phyloP scores from a whole-genome alignment of 2,329 filamentous ascomycete genomes.

The Colletotrichum aenigma region DNA sequence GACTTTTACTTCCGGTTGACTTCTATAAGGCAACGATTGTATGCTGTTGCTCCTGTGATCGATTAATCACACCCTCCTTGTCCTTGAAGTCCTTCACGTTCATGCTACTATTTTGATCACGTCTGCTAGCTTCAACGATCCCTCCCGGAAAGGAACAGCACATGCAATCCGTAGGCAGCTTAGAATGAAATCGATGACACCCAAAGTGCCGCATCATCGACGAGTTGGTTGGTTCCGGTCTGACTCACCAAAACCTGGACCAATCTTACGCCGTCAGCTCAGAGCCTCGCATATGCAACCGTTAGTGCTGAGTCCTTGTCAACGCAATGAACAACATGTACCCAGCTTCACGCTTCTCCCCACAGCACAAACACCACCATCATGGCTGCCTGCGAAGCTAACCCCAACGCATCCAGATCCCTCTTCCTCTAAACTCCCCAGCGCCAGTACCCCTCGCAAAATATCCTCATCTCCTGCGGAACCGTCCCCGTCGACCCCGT shows the following conservation, averaged over 20 bases:
- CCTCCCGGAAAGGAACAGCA: accelerated
- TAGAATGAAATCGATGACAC: not conserved
- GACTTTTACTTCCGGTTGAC: not conserved
- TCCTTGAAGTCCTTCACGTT: not conserved
- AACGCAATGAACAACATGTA: not conserved
- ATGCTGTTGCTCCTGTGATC: accelerated
- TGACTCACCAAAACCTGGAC: not conserved
- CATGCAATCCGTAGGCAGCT: accelerated
- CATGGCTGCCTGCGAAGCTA: not conserved
- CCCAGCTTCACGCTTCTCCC: not conserved
- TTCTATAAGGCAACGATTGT: not conserved
- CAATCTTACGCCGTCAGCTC: not conserved
- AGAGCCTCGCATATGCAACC: not conserved
- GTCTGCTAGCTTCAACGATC: not conserved
- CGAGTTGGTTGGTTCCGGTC: not conserved
- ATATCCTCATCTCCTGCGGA: slow-evolving; percentile 34
- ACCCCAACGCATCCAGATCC: not conserved
- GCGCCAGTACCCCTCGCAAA: not conserved
- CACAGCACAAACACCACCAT: not conserved
- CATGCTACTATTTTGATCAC: accelerated
- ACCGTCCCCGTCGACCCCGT: slow-evolving; percentile 46
- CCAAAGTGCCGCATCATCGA: not conserved
- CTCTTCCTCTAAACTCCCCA: not conserved
- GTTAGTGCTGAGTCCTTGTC: accelerated
- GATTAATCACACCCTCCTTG: not conserved